phyloP scores from a whole-genome alignment of 169 alveolate species.

The Cyclospora cayetanensis region DNA sequence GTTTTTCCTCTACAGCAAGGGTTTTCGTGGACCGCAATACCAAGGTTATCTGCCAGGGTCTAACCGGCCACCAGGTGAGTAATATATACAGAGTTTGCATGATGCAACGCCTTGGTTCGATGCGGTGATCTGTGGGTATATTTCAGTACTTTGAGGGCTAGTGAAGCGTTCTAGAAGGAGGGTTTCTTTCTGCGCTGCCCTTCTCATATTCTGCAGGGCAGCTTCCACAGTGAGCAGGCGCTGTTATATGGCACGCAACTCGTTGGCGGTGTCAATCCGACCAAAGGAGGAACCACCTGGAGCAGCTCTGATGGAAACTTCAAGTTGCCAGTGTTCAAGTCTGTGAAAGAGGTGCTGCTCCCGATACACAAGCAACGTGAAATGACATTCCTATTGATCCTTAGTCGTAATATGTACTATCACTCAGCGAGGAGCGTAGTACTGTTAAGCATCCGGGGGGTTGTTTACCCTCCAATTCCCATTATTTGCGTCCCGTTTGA shows the following conservation, averaged over 20 bases:
- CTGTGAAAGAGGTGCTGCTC: slow-evolving; percentile 75
- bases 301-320: slow-evolving; percentile 78
- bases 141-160: too few species aligned
- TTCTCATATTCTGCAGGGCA: slow-evolving; percentile 82
- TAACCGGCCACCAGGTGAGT: slow-evolving; percentile 92
- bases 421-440: background rate
- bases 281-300: slow-evolving; percentile 90
- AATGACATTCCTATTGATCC: background rate
- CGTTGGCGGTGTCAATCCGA: slow-evolving; percentile 96
- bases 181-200: background rate
- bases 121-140: too few species aligned
- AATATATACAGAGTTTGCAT: background rate
- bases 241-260: slow-evolving; percentile 91
- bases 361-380: background rate
- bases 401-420: background rate
- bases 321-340: slow-evolving; percentile 83
- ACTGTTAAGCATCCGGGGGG: background rate
- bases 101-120: too few species aligned
- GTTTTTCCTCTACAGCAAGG: slow-evolving; percentile 80
- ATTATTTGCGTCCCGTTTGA: background rate
- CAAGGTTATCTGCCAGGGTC: slow-evolving; percentile 92
- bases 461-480: background rate
- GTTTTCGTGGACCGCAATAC: slow-evolving; percentile 92
- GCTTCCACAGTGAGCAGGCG: slow-evolving; percentile 92
- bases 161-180: too few species aligned